Evolutionary conservation across 2,329 filamentous ascomycete species (phyloP), one percentile per base, ranked within the genome.

Genomic region (Raffaelea arxii): DNA sequence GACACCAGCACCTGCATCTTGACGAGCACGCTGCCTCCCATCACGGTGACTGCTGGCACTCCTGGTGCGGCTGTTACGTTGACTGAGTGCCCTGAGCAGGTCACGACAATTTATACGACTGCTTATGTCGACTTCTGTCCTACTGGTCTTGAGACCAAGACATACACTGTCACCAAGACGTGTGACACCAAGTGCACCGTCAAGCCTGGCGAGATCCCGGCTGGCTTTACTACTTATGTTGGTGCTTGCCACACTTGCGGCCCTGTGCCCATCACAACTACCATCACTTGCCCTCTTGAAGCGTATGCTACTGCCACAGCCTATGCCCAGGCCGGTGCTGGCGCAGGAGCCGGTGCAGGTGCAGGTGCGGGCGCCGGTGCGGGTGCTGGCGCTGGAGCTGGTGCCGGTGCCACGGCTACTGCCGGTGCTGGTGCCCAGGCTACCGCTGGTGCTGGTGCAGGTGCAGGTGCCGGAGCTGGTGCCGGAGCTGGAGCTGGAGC

Each of bases 91-190:
- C 49, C 52, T 6, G 35, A 41, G 22, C 25, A 36, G 32, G 51
- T 44, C n/a, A 38, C 32, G 10, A 43, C 42, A 23, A 47, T 54
- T 22, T 54, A 53, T 43, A 44, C 38, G 2, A 51, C 49, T 21
- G 46, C 46, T 10, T 54, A 50, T 44, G 36, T 48, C 38, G 30
- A 38, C 1, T 25, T 53, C 18, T 53, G 52, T 46, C 19, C 49
- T 2, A 47, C 46, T 5, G 51, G 52, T 11, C 4, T 49, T 4
- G 23, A 36, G 11, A 41, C 49, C 23, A 48, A 44, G 43, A 53
- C 53, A 6, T 54, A 54, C 51, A 54, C 49, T 24, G 43, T 54
- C 38, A 54, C 53, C 32, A 53, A 54, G 49, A 52, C 51, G 11
- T 54, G 53, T n/a, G 44, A 46, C 25, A 6, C 41, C 7, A n/a